Conservation (phyloP, 129 eudicot genomes). For the Flaveria robusta region DNA sequence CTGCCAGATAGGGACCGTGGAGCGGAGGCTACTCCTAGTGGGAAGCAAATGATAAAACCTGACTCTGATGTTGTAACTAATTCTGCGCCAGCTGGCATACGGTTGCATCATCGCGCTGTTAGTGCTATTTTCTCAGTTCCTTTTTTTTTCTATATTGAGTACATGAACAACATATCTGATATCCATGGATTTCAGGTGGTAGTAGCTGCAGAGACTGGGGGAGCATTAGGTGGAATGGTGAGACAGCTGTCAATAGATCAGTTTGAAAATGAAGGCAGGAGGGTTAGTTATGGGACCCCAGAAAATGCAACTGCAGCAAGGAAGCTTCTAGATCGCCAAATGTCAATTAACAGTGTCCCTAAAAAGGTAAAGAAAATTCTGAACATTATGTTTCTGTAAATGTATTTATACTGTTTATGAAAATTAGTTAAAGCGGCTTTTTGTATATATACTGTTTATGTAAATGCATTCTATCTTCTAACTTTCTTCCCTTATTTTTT, state of each 20-base stretch:
- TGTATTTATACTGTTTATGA: neutral
- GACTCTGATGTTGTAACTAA: conserved; percentile 58
- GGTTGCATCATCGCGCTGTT: conserved; percentile 99
- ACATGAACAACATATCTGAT: conserved; percentile 22
- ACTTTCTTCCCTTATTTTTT: neutral
- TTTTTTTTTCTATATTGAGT: neutral
- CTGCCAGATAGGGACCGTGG: conserved; percentile 97
- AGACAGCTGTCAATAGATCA: conserved; percentile 98
- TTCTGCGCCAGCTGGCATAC: conserved; percentile 80
- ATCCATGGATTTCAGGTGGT: conserved; percentile 67
- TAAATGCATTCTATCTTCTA: neutral
- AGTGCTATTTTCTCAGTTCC: conserved; percentile 37
- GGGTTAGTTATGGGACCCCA: conserved; percentile 99
- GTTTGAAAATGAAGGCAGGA: conserved; percentile 99
- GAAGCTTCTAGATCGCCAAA: conserved; percentile 93
- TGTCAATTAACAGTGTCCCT: conserved; percentile 93
- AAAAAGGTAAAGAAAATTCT: conserved; percentile 67
- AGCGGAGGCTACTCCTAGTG: conserved; percentile 97
- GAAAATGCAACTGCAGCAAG: conserved; percentile 98
- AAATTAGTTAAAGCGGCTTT: neutral
- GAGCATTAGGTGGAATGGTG: conserved; percentile 99
- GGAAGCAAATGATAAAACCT: conserved; percentile 90
- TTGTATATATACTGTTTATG: neutral
- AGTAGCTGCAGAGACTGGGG: conserved; percentile 99
- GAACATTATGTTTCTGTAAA: conserved; percentile 7